Evolutionary conservation across 345 rosid species (phyloP).

Genomic region (Alliaria petiolata): DNA sequence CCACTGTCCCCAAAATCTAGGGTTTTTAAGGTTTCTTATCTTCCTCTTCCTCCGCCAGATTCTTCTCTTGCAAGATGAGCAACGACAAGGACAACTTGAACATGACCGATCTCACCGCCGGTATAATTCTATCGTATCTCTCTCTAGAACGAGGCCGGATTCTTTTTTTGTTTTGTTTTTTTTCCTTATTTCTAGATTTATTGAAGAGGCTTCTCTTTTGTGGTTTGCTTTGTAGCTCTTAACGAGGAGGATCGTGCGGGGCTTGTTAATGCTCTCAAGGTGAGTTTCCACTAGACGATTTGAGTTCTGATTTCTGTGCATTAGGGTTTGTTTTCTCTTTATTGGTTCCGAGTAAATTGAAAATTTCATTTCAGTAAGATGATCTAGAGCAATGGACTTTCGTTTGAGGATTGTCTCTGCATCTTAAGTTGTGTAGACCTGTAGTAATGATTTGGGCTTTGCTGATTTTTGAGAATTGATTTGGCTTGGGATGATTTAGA

Average conservation of each 20-base stretch:
- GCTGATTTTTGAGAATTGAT: not conserved
- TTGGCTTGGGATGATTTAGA: not conserved
- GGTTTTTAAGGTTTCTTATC: constrained; percentile 43
- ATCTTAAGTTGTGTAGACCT: not conserved
- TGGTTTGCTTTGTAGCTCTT: constrained; percentile 44
- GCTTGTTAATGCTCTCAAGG: constrained; percentile 79
- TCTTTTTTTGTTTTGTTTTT: not conserved
- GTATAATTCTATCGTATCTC: constrained; percentile 27
- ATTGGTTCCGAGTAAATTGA: no score
- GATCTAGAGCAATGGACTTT: no score
- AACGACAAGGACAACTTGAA: constrained; percentile 55
- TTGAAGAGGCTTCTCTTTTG: not conserved
- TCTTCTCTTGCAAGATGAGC: constrained; percentile 50
- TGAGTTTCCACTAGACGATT: constrained; percentile 20
- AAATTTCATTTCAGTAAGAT: no score
- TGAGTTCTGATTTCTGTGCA: not conserved
- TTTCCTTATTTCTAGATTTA: not conserved
- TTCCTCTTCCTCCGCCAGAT: constrained; percentile 5
- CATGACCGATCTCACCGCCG: constrained; percentile 70
- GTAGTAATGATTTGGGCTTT: not conserved
- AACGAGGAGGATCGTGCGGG: constrained; percentile 68
- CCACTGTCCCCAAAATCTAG: constrained; percentile 38
- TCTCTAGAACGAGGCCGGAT: not conserved
- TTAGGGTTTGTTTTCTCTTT: no score
- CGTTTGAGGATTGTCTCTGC: not conserved